These are phyloP conservation scores for Thalassiosira sp. DNA, from an alignment of 352 stramenopile genomes.

Conservation along the genomic window DNA sequence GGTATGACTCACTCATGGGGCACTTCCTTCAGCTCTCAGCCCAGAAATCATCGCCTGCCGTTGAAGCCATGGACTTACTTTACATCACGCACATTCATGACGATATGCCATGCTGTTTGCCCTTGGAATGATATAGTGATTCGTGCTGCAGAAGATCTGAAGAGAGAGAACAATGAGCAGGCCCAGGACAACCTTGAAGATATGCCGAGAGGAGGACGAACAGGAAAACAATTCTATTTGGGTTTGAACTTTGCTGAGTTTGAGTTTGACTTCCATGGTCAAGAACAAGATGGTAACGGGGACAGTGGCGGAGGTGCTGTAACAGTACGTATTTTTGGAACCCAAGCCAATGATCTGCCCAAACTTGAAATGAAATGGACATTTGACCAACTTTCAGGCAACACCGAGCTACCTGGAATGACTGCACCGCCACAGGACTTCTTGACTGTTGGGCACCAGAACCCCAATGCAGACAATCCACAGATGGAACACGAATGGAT, in stretches of 20 bases:
- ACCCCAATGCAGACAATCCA: not conserved
- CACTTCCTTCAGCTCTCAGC: constrained; percentile 38
- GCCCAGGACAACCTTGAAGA: constrained; percentile 67
- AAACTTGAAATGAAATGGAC: constrained; percentile 55
- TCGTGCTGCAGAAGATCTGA: constrained; percentile 13
- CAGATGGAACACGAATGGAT: constrained; percentile 19
- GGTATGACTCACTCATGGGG: constrained; percentile 94
- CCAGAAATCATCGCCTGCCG: constrained; percentile 32
- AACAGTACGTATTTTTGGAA: constrained; percentile 55
- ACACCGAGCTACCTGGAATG: constrained; percentile 24
- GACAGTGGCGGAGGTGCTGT: constrained; percentile 56
- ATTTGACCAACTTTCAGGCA: constrained; percentile 59
- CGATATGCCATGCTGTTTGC: constrained; percentile 49
- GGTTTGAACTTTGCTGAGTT: constrained; percentile 92
- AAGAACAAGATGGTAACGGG: not conserved
- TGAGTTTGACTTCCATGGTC: constrained; percentile 85
- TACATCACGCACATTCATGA: constrained; percentile 48
- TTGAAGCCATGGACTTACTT: constrained; percentile 41
- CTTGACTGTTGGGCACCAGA: not conserved
- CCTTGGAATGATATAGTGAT: constrained; percentile 66
- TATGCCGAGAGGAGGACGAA: constrained; percentile 85
- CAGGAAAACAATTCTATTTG: constrained; percentile 84
- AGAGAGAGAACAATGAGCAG: constrained; percentile 34
- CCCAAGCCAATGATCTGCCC: constrained; percentile 26
- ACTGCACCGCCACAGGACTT: constrained; percentile 28